These are phyloP conservation scores for Plantago elongata DNA, from an alignment of 257 asterid genomes.

Conservation along the genomic window DNA sequence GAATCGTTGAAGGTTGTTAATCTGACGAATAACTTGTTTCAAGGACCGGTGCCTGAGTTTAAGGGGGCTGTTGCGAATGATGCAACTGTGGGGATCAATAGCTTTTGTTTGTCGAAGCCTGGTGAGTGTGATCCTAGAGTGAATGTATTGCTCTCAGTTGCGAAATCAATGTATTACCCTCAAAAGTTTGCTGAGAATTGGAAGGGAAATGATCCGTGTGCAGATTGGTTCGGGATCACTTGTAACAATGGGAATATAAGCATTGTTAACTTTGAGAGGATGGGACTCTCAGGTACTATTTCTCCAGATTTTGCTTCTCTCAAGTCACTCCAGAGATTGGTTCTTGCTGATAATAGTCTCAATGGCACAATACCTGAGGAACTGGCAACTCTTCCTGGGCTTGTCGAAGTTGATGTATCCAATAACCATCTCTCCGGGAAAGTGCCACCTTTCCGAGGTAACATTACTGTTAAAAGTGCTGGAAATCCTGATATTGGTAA, in stretches of 20 bases:
- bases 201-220: constrained; percentile 82
- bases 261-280: constrained; percentile 68
- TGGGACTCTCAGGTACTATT: constrained; percentile 72
- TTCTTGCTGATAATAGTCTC: constrained; percentile 71
- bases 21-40: constrained; percentile 78
- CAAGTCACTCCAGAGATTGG: constrained; percentile 56
- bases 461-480: constrained; percentile 40
- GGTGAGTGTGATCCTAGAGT: constrained; percentile 83
- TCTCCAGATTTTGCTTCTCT: constrained; percentile 59
- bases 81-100: constrained; percentile 46
- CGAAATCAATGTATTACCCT: constrained; percentile 56
- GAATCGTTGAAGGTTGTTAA: constrained; percentile 63
- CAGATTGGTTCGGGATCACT: constrained; percentile 76
- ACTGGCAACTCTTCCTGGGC: constrained; percentile 52
- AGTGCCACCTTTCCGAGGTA: constrained; percentile 55
- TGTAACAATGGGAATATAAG: constrained; percentile 72
- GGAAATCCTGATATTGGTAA: constrained; percentile 84
- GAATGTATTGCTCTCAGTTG: constrained; percentile 44
- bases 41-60: constrained; percentile 83
- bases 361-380: constrained; percentile 64
- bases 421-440: constrained; percentile 74
- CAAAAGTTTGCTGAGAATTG: constrained; percentile 67
- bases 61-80: constrained; percentile 54
- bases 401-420: constrained; percentile 62
- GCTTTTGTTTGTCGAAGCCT: constrained; percentile 73